Evolutionary conservation across 176 grass and related monocot genomes (phyloP).

Genomic region (Neostapfia colusana): DNA sequence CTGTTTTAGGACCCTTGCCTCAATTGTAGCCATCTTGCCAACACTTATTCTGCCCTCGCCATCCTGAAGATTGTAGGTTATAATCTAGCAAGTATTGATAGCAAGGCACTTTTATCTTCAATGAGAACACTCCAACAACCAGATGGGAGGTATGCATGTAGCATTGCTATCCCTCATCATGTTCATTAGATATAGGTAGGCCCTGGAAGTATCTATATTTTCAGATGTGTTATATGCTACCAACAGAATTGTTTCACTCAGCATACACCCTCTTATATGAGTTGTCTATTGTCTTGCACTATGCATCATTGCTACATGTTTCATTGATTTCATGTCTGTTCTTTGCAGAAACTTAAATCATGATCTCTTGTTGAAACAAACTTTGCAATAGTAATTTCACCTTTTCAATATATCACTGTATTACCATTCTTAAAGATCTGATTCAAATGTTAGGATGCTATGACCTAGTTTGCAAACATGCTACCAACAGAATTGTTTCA

Average conservation of each 20-base stretch:
- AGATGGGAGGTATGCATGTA: slow-evolving; percentile 77
- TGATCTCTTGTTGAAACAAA: not conserved
- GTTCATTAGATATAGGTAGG: not conserved
- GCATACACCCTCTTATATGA: not conserved
- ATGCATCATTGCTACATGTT: slow-evolving; percentile 14
- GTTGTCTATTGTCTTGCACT: not conserved
- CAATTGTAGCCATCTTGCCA: slow-evolving; percentile 84
- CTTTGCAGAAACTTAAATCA: not conserved
- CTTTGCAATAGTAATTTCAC: slow-evolving; percentile 2
- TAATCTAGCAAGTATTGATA: slow-evolving; percentile 59
- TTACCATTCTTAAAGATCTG: not conserved
- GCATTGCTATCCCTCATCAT: slow-evolving; percentile 3
- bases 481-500: too few relatives aligned
- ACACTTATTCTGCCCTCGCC: slow-evolving; percentile 86
- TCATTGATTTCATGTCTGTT: not conserved
- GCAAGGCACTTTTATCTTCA: slow-evolving; percentile 55
- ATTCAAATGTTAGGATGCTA: slow-evolving; percentile 21
- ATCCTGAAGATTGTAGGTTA: slow-evolving; percentile 78
- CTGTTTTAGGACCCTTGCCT: slow-evolving; percentile 52
- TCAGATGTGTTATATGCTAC: not conserved
- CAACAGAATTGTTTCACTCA: not conserved
- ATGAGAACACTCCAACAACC: slow-evolving; percentile 81
- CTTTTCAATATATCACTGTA: slow-evolving; percentile 7
- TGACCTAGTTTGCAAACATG: not conserved
- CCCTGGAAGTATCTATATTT: not conserved